These are phyloP conservation scores for Globisporangium spiculum DNA, from an alignment of 352 stramenopile genomes.

Conservation along the genomic window DNA sequence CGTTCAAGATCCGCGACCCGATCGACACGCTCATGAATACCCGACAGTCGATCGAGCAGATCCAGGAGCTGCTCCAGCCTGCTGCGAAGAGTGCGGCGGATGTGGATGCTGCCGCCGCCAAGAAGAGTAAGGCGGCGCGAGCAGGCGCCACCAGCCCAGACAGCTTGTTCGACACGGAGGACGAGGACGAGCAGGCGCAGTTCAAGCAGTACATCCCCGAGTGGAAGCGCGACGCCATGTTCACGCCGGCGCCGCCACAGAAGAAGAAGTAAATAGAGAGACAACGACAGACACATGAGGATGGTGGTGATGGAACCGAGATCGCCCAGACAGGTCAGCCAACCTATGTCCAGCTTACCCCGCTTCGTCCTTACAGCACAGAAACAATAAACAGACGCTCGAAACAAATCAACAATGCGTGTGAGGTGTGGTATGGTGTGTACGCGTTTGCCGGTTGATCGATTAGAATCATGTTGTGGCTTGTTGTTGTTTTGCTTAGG, in stretches of 20 bases:
- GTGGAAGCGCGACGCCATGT: constrained; percentile 81
- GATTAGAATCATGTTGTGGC: neutral
- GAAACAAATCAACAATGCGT: constrained; percentile 1
- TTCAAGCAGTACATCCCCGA: constrained; percentile 82
- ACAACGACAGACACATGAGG: neutral
- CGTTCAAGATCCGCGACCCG: constrained; percentile 83
- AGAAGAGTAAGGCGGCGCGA: constrained; percentile 33
- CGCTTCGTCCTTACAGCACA: neutral
- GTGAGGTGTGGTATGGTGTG: neutral
- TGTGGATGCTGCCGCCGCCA: constrained; percentile 26
- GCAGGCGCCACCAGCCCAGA: constrained; percentile 40
- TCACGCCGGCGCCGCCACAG: constrained; percentile 58
- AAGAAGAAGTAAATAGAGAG: constrained; percentile 40
- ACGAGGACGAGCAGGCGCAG: constrained; percentile 60
- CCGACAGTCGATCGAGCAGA: constrained; percentile 58
- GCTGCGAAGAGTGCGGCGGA: constrained; percentile 24
- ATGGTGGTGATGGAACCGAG: neutral
- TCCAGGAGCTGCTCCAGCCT: constrained; percentile 54
- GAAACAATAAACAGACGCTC: constrained; percentile 1
- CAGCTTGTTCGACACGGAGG: constrained; percentile 52
- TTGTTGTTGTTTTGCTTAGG: neutral
- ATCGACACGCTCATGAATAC: constrained; percentile 84
- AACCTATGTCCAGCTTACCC: neutral
- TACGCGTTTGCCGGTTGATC: neutral
- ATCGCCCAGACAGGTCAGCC: neutral